A percentile compares a stretch with the other conserved stretches of the same genome.
Evolutionary conservation across 2,329 filamentous ascomycete species (phyloP).

Genomic region (Mycosphaerella arachidis): DNA sequence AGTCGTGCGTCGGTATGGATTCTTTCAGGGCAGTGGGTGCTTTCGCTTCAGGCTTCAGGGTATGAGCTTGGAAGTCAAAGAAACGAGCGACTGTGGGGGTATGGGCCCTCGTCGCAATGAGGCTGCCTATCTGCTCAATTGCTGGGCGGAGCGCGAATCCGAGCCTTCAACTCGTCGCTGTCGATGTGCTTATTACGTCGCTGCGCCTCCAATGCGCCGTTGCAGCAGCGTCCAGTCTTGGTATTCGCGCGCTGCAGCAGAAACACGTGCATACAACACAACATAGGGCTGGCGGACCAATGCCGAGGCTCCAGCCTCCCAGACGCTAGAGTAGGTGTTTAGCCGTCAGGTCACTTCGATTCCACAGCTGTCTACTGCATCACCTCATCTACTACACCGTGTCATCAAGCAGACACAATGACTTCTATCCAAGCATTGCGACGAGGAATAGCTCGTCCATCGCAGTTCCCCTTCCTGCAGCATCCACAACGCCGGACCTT

Average conservation of each 20-base stretch:
- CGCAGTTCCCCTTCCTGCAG: background rate
- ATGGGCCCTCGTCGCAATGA: background rate
- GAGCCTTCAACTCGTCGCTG: background rate
- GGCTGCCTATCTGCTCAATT: background rate
- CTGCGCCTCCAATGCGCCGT: background rate
- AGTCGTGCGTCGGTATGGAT: background rate
- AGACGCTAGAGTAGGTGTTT: too few species aligned
- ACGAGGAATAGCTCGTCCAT: background rate
- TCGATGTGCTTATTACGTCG: background rate
- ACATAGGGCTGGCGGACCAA: background rate
- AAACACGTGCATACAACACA: background rate
- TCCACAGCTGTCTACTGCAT: background rate
- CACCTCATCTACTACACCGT: background rate
- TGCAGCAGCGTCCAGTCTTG: background rate
- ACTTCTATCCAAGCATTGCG: background rate
- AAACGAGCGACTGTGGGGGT: background rate
- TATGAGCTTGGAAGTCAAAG: background rate
- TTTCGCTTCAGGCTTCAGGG: background rate
- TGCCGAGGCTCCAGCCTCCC: background rate
- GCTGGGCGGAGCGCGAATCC: too few species aligned
- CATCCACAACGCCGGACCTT: conserved; percentile 26
- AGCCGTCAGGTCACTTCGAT: background rate
- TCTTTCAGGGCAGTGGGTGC: background rate
- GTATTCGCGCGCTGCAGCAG: background rate
- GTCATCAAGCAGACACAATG: background rate